Conservation (phyloP, 2,329 filamentous ascomycete genomes). For the Scedosporium dehoogii region DNA sequence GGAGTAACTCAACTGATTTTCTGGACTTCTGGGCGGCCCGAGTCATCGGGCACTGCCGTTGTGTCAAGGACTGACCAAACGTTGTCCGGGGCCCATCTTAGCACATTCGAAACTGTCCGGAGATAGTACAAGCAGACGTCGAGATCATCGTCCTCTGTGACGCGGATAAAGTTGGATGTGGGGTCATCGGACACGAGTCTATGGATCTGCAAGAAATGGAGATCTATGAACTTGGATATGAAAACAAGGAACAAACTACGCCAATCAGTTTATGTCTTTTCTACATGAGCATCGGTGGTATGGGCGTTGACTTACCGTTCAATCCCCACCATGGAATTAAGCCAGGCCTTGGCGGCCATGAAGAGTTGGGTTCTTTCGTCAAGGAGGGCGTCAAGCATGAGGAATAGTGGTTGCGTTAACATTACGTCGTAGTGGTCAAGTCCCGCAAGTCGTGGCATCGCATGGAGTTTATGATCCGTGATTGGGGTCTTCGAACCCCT, state of each 20-base stretch:
- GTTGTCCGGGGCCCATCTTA: conserved; percentile 57
- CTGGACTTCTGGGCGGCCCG: conserved; percentile 32
- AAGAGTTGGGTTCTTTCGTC: conserved; percentile 66
- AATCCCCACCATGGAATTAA: conserved; percentile 56
- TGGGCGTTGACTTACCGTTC: conserved; percentile 39
- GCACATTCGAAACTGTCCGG: conserved; percentile 60
- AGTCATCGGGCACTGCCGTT: conserved; percentile 40
- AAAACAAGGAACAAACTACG: conserved; percentile 51
- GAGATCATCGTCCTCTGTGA: conserved; percentile 55
- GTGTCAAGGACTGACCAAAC: conserved; percentile 63
- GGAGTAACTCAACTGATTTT: conserved; percentile 39
- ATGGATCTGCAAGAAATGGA: conserved; percentile 36
- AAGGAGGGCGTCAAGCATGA: conserved; percentile 68
- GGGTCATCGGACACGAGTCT: neutral
- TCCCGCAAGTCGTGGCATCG: conserved; percentile 35
- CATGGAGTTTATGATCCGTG: conserved; percentile 16
- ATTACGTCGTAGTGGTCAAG: conserved; percentile 60
- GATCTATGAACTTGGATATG: conserved; percentile 44
- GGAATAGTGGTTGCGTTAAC: conserved; percentile 69
- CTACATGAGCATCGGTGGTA: neutral
- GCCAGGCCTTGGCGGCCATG: conserved; percentile 70
- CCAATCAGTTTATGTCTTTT: neutral
- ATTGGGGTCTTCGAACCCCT: conserved; percentile 34
- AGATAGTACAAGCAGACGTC: conserved; percentile 73
- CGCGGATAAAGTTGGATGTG: neutral